phyloP scores from a whole-genome alignment of 495 filamentous ascomycete species.

The Talaromyces borbonicus region DNA sequence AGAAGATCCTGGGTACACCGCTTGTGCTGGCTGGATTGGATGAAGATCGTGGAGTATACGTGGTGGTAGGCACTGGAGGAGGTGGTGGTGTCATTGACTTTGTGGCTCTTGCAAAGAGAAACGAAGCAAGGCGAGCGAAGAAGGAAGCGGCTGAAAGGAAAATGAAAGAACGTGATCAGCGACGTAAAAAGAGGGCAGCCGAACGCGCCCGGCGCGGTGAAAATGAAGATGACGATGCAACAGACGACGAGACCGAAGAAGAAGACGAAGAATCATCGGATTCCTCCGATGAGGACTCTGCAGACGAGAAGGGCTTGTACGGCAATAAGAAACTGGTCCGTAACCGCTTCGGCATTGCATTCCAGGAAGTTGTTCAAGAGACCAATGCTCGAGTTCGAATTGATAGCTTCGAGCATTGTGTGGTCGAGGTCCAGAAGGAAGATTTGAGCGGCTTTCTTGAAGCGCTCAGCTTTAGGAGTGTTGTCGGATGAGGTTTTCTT shows the following conservation, averaged over 20 bases:
- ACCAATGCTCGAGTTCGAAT: constrained; percentile 85
- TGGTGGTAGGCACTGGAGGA: constrained; percentile 82
- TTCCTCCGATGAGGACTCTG: constrained; percentile 46
- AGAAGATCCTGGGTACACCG: constrained; percentile 53
- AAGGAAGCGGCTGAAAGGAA: constrained; percentile 49
- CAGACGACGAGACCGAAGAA: constrained; percentile 46
- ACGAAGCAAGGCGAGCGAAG: constrained; percentile 51
- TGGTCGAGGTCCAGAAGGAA: constrained; percentile 93
- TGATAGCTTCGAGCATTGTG: constrained; percentile 94
- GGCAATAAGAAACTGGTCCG: constrained; percentile 55
- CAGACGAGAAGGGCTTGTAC: constrained; percentile 48
- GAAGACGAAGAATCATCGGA: constrained; percentile 35
- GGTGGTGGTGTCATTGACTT: constrained; percentile 54
- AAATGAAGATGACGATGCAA: constrained; percentile 48
- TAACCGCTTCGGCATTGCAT: constrained; percentile 89
- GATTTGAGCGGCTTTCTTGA: constrained; percentile 88
- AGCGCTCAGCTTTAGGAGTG: constrained; percentile 80
- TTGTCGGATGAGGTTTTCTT: constrained; percentile 57
- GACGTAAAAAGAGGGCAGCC: constrained; percentile 34
- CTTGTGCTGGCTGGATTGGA: constrained; percentile 85
- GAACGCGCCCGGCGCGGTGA: constrained; percentile 38
- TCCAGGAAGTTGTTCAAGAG: constrained; percentile 89
- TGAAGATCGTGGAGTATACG: constrained; percentile 77
- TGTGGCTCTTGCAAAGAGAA: constrained; percentile 51
- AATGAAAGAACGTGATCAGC: constrained; percentile 54